Base-by-base conservation (phyloP, 2,329 filamentous ascomycete genomes). In the Clarireedia paspali region DNA sequence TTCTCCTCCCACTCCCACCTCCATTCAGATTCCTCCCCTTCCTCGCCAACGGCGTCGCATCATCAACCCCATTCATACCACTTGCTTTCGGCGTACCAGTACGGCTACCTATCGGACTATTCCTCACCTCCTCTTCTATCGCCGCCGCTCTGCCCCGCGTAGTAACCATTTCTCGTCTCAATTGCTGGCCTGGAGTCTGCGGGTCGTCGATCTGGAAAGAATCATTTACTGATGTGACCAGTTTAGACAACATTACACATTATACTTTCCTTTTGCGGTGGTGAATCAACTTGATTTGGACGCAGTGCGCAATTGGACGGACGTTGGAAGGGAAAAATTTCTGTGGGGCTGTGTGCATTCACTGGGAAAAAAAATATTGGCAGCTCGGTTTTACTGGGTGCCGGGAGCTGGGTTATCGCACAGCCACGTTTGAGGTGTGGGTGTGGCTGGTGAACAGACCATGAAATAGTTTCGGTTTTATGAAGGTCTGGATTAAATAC, bases 181-280 rank as follows among this genome's bases (percentile, higher is more conserved):
- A 44, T 50, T 58, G 48, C 23, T 51, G 46, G 47, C 55, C 46
- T 27, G 57, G 53, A 42, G 52, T 55, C 20, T 27, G 26, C 10
- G 52, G 52, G n/a, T 55, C 52, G 52, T 55, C 52, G 34, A 47
- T 6, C 26, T 55, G 53, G 24, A 66, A 49, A n/a, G 59, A 53
- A 47, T 57, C 51, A 62, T 57, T 63, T n/a, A 62, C 64, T 24
- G 63, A 63, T 9, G 57, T 60, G 42, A 62, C 58, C 6, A 68
- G 47, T 60, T 59, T 60, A 7, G 64, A 64, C 45, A 68, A 63
- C 66, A 67, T 67, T 27, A 50, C 50, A 39, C 26, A 50, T n/a
- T 27, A 48, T 34, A 58, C 20, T 42, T 38, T n/a, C 26, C 46
- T 30, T 40, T 51, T 47, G 30, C 30, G 23, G 26, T 20, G 24